phyloP scores from a whole-genome alignment of 2,329 filamentous ascomycete species.

The Drechslera avenae region DNA sequence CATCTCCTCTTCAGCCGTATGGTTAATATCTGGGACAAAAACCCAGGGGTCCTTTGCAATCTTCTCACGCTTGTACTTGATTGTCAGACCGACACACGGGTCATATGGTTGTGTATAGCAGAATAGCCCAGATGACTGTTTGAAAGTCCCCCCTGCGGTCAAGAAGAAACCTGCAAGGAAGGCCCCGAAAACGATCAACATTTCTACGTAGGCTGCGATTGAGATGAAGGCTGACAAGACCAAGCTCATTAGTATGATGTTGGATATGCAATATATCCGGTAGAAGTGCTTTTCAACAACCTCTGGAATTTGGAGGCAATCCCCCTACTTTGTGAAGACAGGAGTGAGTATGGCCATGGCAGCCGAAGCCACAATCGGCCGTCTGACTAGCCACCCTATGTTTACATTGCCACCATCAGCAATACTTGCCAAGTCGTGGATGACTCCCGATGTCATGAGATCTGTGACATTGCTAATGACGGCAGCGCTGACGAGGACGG shows the following conservation, averaged over 20 bases:
- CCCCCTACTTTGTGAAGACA: slow-evolving; percentile 39
- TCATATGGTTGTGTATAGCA: slow-evolving; percentile 32
- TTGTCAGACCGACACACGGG: slow-evolving; percentile 29
- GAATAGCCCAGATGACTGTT: slow-evolving; percentile 33
- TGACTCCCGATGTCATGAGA: slow-evolving; percentile 50
- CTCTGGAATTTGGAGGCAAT: slow-evolving; percentile 41
- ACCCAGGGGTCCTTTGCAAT: slow-evolving; percentile 27
- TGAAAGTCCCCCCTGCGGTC: slow-evolving; percentile 26
- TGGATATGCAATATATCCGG: slow-evolving; percentile 29
- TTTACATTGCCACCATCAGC: slow-evolving; percentile 16
- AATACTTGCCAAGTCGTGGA: slow-evolving; percentile 29
- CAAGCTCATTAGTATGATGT: slow-evolving; percentile 36
- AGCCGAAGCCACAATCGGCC: slow-evolving; percentile 35
- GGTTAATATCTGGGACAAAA: slow-evolving; percentile 13
- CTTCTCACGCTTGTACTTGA: slow-evolving; percentile 26
- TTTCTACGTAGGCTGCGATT: slow-evolving; percentile 37
- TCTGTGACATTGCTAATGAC: slow-evolving; percentile 56
- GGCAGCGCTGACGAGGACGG: slow-evolving; percentile 54
- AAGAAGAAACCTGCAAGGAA: slow-evolving; percentile 40
- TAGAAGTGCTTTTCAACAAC: slow-evolving; percentile 26
- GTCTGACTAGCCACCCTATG: slow-evolving; percentile 32
- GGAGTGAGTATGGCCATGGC: slow-evolving; percentile 29
- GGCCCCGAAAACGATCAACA: slow-evolving; percentile 37
- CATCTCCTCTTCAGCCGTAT: slow-evolving; percentile 5
- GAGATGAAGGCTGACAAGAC: slow-evolving; percentile 36